Evolutionary conservation across 2,329 filamentous ascomycete genomes (phyloP), one percentile per base, ranked within the genome.

Genomic region (Berkeleyomyces basicola): DNA sequence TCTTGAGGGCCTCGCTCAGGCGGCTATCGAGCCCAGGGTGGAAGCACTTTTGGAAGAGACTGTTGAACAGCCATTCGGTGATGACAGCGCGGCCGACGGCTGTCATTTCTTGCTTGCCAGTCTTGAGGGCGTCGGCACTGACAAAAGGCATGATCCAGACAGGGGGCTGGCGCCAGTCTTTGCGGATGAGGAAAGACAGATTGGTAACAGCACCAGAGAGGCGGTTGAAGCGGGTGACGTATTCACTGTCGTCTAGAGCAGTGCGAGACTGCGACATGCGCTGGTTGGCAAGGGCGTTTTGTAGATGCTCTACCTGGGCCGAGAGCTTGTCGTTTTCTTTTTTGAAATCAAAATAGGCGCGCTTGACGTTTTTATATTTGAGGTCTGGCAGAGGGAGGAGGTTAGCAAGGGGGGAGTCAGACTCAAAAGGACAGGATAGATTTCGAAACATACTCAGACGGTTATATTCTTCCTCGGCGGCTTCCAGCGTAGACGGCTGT

Each of bases 291-390:
- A 99, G 82, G n/a, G 90, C 93, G 72, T 99, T 97, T 72, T 99
- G 93, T 16, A 99, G 80, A 69, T 93, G 87, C 72, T 96, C 92
- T 33, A 97, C 88, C 73, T 96, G 67, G 86, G 87, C 46, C 6
- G 59, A 39, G 68, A 95, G 86, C 69, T 87, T 83, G 70, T 96
- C 91, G 61, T 97, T 92, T 74, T 96, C 91, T 14, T 85, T 81
- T 71, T 95, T 93, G 70, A 92, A 90, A 67, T 97, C 93, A 72
- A 97, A 97, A 72, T 96, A 99, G 69, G 96, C 88, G 63, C 90
- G 85, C 77, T 99, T 99, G 64, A 99, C 92, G 71, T 96, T 96
- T 72, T 95, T 95, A 72, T 99, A 99, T 76, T 99, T 99, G 67
- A 83, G 84, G 70, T 93, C 91, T 96, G 55, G 43, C 42, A 43